Percentiles rank a stretch among this genome's conserved stretches.
These are phyloP conservation scores for Ceratocystis diversiconidia DNA, from an alignment of 2,329 filamentous ascomycete genomes.

Conservation along the genomic window DNA sequence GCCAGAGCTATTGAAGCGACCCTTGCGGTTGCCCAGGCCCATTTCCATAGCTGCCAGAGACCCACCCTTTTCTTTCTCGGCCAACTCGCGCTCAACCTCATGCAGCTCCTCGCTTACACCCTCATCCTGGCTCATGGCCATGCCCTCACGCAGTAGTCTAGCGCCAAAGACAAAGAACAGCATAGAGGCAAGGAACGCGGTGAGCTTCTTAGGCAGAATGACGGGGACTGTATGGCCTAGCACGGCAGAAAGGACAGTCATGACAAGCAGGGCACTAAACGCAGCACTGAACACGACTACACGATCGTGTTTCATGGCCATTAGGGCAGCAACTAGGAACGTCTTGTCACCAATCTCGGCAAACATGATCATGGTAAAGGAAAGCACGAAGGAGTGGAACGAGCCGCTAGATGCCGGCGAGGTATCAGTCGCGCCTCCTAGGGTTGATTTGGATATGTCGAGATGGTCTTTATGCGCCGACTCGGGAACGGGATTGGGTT, in stretches of 20 bases:
- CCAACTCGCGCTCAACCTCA: slow-evolving; percentile 85
- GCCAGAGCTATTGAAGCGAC: slow-evolving; percentile 62
- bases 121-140: slow-evolving; percentile 77
- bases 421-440: slow-evolving; percentile 20
- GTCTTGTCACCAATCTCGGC: slow-evolving; percentile 98
- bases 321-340: slow-evolving; percentile 88
- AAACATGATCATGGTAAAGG: slow-evolving; percentile 92
- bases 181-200: slow-evolving; percentile 68
- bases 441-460: slow-evolving; percentile 30
- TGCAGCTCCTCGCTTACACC: slow-evolving; percentile 95
- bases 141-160: slow-evolving; percentile 71
- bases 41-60: slow-evolving; percentile 60
- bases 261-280: slow-evolving; percentile 78
- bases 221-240: slow-evolving; percentile 85
- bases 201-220: slow-evolving; percentile 78
- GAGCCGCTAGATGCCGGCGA: slow-evolving; percentile 30
- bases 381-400: slow-evolving; percentile 77
- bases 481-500: slow-evolving; percentile 53
- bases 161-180: slow-evolving; percentile 84
- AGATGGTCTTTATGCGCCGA: slow-evolving; percentile 52
- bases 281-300: slow-evolving; percentile 88
- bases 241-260: slow-evolving; percentile 89
- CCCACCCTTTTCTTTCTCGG: slow-evolving; percentile 75
- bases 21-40: slow-evolving; percentile 61
- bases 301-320: slow-evolving; percentile 97